Evolutionary conservation across 495 filamentous ascomycete species (phyloP).

Genomic region (Penicillium roqueforti): DNA sequence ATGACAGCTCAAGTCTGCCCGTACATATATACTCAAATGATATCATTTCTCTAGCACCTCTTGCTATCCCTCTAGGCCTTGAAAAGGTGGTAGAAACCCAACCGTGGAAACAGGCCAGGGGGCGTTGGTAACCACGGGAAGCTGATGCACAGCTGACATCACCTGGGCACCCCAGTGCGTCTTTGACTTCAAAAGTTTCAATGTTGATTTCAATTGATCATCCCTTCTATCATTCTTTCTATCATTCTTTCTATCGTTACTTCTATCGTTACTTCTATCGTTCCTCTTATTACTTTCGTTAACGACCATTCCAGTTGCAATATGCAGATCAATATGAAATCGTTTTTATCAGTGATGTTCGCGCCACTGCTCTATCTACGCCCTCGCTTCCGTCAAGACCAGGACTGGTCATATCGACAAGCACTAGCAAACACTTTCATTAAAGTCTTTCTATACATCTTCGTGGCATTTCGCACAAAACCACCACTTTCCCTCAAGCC

Average conservation of each 20-base stretch:
- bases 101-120: neutral
- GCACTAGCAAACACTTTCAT: constrained; percentile 13
- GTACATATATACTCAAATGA: neutral
- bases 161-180: neutral
- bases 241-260: neutral
- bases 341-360: neutral
- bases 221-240: neutral
- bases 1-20: neutral
- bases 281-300: neutral
- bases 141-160: constrained; percentile 3
- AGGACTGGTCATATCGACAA: constrained; percentile 25
- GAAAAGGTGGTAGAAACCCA: neutral
- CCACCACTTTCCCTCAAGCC: constrained; percentile 11
- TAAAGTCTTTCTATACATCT: constrained; percentile 11
- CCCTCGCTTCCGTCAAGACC: constrained; percentile 17
- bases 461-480: constrained; percentile 3
- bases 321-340: neutral
- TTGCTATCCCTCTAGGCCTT: neutral
- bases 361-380: constrained; percentile 10
- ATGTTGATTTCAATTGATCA: no score
- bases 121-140: neutral
- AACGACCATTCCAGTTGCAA: neutral
- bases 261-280: neutral
- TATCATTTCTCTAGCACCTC: neutral
- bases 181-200: neutral